Evolutionary conservation across 768 basidiomycete genomes (phyloP).

Genomic region (Boletus subcaerulescens): DNA sequence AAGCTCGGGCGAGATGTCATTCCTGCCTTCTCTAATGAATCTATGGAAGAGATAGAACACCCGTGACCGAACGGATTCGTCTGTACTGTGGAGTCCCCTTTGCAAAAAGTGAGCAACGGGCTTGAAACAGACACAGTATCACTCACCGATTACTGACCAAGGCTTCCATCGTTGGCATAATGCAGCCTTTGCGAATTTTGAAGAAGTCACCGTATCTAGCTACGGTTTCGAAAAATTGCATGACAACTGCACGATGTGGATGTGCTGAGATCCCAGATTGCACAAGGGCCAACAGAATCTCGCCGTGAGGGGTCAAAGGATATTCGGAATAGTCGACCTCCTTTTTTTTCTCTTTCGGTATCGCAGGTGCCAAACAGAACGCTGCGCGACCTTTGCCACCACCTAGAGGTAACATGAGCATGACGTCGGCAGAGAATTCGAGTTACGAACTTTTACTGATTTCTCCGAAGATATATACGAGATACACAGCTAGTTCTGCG

Average conservation of each 20-base stretch:
- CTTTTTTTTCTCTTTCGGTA: constrained; percentile 66
- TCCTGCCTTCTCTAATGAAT: constrained; percentile 81
- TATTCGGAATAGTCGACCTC: constrained; percentile 72
- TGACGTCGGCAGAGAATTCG: not conserved
- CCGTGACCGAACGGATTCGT: constrained; percentile 66
- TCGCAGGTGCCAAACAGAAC: constrained; percentile 75
- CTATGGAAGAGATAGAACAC: constrained; percentile 91
- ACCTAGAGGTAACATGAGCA: constrained; percentile 36
- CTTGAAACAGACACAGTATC: not conserved
- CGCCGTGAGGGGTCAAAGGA: constrained; percentile 86
- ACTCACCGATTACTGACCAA: constrained; percentile 82
- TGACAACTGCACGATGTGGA: constrained; percentile 77
- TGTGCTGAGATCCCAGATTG: constrained; percentile 78
- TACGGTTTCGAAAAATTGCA: constrained; percentile 91
- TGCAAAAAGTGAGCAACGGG: constrained; percentile 2
- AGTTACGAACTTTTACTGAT: constrained; percentile 73
- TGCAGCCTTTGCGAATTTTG: constrained; percentile 86
- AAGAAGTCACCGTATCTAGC: constrained; percentile 97
- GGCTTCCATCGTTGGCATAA: constrained; percentile 82
- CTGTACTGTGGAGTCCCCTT: constrained; percentile 85
- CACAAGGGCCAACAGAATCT: constrained; percentile 82
- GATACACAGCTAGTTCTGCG: constrained; percentile 89
- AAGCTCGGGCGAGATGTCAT: constrained; percentile 73
- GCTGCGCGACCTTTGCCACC: constrained; percentile 80
- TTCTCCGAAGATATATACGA: constrained; percentile 93